Base-by-base conservation (phyloP, 306 rosid genomes). In the Elaeagnus macrophylla region DNA sequence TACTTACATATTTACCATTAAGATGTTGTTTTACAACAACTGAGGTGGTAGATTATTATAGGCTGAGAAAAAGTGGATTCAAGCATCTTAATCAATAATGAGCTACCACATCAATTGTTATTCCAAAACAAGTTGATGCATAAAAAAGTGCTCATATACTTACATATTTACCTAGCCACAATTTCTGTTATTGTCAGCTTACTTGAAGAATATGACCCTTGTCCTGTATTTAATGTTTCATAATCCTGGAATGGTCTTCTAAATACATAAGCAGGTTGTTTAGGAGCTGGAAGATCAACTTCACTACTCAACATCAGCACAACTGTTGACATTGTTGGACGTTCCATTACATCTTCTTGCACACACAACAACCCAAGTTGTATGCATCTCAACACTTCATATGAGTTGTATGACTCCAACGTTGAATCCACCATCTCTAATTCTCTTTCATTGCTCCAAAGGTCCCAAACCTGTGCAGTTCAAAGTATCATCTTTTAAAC, bases 321-420 rank as follows among this genome's bases (percentile, higher is more conserved):
- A 39, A 83, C 73, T 1, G 61, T 12, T 17, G 82, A 61, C 93
- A 83, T 87, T 46, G 76, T 66, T 6, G 89, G 94, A 12, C 86
- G 67, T 6, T 86, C 85, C 13, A 5, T 38, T n/a, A 81, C 66
- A 54, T 75, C 53, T 39, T 87, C 94, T 56, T 81, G 84, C 5
- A 81, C 78, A 19, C 95, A 83, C 35, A 81, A 57, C 19, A 87
- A 81, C 12, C 84, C 86, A 50, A 81, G 76, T 48, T 81, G 89
- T n/a, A 83, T 51, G 76, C 94, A 87, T 75, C 80, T 77, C 37
- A 64, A 32, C n/a, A 72, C 65, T 61, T 81, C 86, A 40, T 39
- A 40, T 8, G 35, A 7, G 40, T 11, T 25, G 32, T 56, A 62
- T 13, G 79, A 54, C 32, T 68, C 62, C 2, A 72, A 12, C 32